Percentiles rank a stretch among this genome's conserved stretches.
These are phyloP conservation scores for Neopestalotiopsis clavispora DNA, from an alignment of 2,329 filamentous ascomycete genomes.

Conservation along the genomic window DNA sequence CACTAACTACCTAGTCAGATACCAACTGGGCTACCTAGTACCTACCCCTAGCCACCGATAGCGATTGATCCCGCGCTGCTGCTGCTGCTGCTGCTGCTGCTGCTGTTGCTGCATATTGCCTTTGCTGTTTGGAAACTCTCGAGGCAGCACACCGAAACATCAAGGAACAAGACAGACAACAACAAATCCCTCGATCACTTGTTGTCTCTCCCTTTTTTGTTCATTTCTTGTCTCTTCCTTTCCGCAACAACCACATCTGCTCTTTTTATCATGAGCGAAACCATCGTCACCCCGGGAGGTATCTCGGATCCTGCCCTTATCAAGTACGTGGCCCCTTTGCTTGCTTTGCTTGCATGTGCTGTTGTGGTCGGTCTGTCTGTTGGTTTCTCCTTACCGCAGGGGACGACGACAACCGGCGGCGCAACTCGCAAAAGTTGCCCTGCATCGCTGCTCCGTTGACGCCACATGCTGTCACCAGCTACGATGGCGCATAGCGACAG, in stretches of 20 bases:
- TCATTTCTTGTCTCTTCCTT: background rate
- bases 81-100: too few relatives aligned
- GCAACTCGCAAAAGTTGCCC: background rate
- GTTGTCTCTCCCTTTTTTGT: background rate
- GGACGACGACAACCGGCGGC: background rate
- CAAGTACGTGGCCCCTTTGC: conserved; percentile 52
- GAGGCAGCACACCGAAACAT: background rate
- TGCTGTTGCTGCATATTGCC: background rate
- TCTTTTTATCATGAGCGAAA: conserved; percentile 32
- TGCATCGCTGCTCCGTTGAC: conserved; percentile 19
- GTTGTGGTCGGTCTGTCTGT: background rate
- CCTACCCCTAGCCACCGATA: conserved; percentile 13
- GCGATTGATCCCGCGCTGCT: background rate
- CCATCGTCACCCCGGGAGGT: conserved; percentile 54
- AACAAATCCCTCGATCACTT: background rate
- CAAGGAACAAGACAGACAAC: conserved; percentile 3
- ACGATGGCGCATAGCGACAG: background rate
- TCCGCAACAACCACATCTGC: conserved; percentile 5
- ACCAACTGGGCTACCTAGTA: background rate
- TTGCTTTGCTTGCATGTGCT: background rate
- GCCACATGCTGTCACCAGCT: conserved; percentile 23
- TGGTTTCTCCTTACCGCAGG: background rate
- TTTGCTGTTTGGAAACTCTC: background rate
- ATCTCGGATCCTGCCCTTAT: conserved; percentile 72
- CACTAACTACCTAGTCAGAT: background rate